Conservation (phyloP, 139 green algal genomes). For the Chlamydomonas eustigma region DNA sequence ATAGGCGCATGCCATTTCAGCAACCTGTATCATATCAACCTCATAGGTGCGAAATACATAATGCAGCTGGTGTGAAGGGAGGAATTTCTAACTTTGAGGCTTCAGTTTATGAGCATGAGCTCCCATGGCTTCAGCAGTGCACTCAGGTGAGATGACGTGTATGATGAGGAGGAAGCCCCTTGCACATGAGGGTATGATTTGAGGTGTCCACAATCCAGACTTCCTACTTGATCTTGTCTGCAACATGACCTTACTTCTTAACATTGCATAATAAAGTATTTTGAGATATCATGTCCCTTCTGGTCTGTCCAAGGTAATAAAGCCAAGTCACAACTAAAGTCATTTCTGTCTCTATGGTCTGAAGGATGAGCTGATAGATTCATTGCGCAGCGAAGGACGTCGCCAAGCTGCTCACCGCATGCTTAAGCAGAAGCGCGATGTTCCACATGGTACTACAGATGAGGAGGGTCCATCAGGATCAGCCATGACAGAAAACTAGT, state of each 20-base stretch:
- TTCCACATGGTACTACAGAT: slow-evolving; percentile 6
- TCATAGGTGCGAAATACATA: slow-evolving; percentile 86
- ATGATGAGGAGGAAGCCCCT: no score
- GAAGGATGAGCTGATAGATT: slow-evolving; percentile 81
- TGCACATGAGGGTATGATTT: no score
- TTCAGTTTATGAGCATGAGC: slow-evolving; percentile 72
- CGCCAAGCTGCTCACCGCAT: slow-evolving; percentile 66
- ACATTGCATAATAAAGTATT: no score
- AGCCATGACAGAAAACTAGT: background rate
- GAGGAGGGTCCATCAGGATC: slow-evolving; percentile 7
- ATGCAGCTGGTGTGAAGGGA: slow-evolving; percentile 62
- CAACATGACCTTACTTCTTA: no score
- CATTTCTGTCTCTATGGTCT: no score
- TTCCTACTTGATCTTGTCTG: no score
- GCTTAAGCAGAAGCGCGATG: slow-evolving; percentile 51
- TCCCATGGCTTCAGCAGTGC: slow-evolving; percentile 63
- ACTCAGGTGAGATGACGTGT: slow-evolving; percentile 49
- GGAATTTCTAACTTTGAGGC: slow-evolving; percentile 87
- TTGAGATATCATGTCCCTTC: no score
- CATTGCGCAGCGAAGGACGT: slow-evolving; percentile 67
- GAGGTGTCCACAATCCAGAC: no score
- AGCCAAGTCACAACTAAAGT: no score
- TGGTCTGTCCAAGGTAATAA: no score
- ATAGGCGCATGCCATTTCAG: no score
- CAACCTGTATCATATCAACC: no score